Conservation (phyloP, 1,139 yeast genomes). For the Debaryomyces robertsiae region DNA sequence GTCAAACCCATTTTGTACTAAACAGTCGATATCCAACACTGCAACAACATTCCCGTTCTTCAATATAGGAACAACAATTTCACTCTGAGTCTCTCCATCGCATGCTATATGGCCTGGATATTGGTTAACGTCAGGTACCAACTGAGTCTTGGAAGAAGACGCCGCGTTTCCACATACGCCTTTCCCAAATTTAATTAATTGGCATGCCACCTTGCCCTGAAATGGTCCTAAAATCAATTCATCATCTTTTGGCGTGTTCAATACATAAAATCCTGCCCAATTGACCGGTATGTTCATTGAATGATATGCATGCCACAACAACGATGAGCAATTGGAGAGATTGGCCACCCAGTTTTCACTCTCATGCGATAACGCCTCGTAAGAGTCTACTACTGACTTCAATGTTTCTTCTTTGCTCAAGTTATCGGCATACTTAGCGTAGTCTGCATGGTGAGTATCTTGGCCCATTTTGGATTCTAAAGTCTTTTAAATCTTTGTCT, state of each 20-base stretch:
- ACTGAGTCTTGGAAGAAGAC: conserved; percentile 53
- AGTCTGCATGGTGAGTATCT: conserved; percentile 61
- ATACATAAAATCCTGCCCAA: conserved; percentile 92
- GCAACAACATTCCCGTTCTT: conserved; percentile 55
- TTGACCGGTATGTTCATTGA: conserved; percentile 62
- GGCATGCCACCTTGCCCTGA: conserved; percentile 97
- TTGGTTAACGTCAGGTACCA: conserved; percentile 73
- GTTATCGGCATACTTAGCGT: conserved; percentile 46
- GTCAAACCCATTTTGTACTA: conserved; percentile 63
- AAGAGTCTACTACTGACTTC: conserved; percentile 59
- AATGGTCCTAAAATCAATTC: conserved; percentile 85
- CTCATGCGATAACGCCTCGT: conserved; percentile 61
- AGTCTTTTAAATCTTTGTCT: too few relatives aligned
- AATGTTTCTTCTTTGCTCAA: conserved; percentile 58
- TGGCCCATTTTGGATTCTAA: conserved; percentile 13
- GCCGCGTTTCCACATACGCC: conserved; percentile 97
- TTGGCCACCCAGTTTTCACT: conserved; percentile 88
- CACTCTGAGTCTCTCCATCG: conserved; percentile 92
- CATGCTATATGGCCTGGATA: conserved; percentile 97
- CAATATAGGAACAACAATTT: conserved; percentile 83
- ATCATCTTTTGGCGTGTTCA: conserved; percentile 32
- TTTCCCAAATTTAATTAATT: conserved; percentile 68
- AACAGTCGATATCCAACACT: conserved; percentile 86
- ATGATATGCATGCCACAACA: conserved; percentile 86
- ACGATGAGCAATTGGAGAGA: conserved; percentile 79